Evolutionary conservation across 108 stramenopile species (phyloP), one percentile per base, ranked within the genome.

Genomic region (Discostella stelligeroides): DNA sequence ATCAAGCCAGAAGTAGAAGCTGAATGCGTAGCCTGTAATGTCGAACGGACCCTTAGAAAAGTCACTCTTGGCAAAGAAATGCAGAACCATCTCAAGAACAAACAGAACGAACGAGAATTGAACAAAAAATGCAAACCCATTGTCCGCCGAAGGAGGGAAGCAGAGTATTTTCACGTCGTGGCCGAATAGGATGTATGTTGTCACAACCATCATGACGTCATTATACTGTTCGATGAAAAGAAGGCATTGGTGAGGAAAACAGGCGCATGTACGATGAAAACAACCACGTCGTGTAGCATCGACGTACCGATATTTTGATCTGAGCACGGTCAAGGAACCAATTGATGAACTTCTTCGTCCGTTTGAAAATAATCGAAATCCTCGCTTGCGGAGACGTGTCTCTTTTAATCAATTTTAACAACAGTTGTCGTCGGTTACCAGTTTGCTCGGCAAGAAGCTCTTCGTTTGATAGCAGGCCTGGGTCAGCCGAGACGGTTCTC

Each of bases 1-100:
- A 75, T 88, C 91, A 24, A 88, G 82, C 76, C 79, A 87, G 63
- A 92, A 92, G 79, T 85, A 89, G 75, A 89, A 88, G 55, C 79
- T 79, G 38, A 72, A 72, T n/a, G 74, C 75, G 55, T 81, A 84
- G 48, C 80, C 80, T 53, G 72, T 75, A 24, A 78, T 56, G 17
- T 38, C 45, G 59, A 72, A 72, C n/a, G 78, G 54, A 7, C 76
- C 76, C 11, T 55, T 48, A 15, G 78, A 73, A 67, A 75, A 88
- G 24, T 80, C 82, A 39, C 73, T 83, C 47, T 86, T 87, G 10
- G 43, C 82, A 63, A 65, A 78, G n/a, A 70, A 60, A 58, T 81
- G 47, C 38, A 85, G 20, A 25, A 86, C 42, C 67, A 91, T 78
- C 58, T 91, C 90, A 8, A 73, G 27, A 17, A 70, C 39, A 55